These are phyloP conservation scores for Vaccinium vitisidaea DNA, from an alignment of 148 eudicot genomes.

Conservation along the genomic window DNA sequence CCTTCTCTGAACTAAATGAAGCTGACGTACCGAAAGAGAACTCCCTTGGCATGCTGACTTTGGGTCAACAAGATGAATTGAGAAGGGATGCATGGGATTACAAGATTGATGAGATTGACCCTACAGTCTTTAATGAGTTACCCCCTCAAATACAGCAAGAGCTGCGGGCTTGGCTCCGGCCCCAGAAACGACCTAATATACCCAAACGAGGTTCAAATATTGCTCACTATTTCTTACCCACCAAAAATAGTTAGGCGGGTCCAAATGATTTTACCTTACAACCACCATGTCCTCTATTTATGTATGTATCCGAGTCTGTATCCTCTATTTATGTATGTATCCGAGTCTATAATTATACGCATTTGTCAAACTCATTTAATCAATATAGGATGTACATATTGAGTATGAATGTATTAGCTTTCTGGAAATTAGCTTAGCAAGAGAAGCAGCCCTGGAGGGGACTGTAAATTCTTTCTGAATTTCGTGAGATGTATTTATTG, in stretches of 20 bases:
- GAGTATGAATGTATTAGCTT: no score
- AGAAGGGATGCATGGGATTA: slow-evolving; percentile 39
- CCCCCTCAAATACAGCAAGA: slow-evolving; percentile 57
- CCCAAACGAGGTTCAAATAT: slow-evolving; percentile 42
- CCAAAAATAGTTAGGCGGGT: slow-evolving; percentile 17
- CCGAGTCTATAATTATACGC: no score
- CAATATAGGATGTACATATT: no score
- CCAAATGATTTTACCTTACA: background rate
- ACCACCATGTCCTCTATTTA: background rate
- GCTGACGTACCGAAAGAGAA: slow-evolving; percentile 15
- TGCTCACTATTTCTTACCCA: slow-evolving; percentile 50
- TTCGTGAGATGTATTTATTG: background rate
- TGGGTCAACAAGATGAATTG: slow-evolving; percentile 14
- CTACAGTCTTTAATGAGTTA: slow-evolving; percentile 43
- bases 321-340: no score
- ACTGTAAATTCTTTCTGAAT: background rate
- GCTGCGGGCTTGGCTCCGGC: slow-evolving; percentile 46
- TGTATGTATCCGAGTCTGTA: background rate
- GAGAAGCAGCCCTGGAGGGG: background rate
- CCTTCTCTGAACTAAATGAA: slow-evolving; percentile 8
- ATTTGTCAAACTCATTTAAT: no score
- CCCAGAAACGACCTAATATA: slow-evolving; percentile 43
- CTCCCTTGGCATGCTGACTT: slow-evolving; percentile 6
- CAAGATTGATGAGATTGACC: slow-evolving; percentile 54
- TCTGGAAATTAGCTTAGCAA: no score